Evolutionary conservation across 805 yeast species (phyloP), one percentile per base, ranked within the genome.

Genomic region (Cyberlindnera mississippiensis): DNA sequence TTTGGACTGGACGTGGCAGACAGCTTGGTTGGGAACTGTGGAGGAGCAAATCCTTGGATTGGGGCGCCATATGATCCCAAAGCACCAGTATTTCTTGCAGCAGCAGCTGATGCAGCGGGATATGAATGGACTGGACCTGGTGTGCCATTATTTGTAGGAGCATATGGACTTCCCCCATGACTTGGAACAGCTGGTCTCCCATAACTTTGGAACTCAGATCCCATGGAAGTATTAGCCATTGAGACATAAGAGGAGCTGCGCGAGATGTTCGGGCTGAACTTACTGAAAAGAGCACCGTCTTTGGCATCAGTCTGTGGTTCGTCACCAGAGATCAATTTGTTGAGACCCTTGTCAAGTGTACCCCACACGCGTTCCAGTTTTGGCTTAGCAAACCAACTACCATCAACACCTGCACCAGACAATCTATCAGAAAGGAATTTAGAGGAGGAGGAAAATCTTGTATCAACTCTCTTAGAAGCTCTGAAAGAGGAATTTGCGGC

Each of bases 341-440:
- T 81, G 56, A 84, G 78, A 5, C 85, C 77, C 58, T 87, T 87
- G 60, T 87, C 96, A 34, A 87, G 62, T 33, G 84, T 90, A 10
- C 93, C 91, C 96, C 96, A 87, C 40, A 88, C 82, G 57, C 78
- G 83, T 52, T 89, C 95, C 39, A 87, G 68, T 51, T 77, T 80
- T 18, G 83, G 84, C 54, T 81, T 80, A 12, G 86, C 82, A 49
- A 89, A 75, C 97, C 96, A 90, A 24, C 76, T 73, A 33, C 73
- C 76, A 17, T 66, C 54, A 19, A 75, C 71, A 37, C 73, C 75
- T 19, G 67, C 45, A 10, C 72, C 76, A 6, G 76, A 67, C 18
- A 78, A 54, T 50, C 80, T 70, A 44, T 69, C 70, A 29, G 67
- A 57, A 46, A 79, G 60, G 7, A 60, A 61, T 14, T 65, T 66